Conservation (phyloP, 441 rosid species). For the Gossypium davidsonii region DNA sequence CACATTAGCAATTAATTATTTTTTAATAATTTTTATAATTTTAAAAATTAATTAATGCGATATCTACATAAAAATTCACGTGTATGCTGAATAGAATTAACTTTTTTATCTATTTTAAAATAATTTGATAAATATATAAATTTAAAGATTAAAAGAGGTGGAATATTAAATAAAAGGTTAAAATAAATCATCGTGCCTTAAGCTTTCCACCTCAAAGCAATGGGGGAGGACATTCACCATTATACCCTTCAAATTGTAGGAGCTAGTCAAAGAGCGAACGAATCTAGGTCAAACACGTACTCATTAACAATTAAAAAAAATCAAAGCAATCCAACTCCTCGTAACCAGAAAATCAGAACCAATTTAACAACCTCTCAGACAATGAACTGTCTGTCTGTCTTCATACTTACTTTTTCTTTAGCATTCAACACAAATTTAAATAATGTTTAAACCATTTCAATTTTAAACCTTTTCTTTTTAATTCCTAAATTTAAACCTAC, state of each 20-base stretch:
- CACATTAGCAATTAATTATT: too few relatives aligned
- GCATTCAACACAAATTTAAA: neutral
- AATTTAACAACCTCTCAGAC: neutral
- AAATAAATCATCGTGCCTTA: too few relatives aligned
- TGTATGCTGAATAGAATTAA: too few relatives aligned
- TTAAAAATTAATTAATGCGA: too few relatives aligned
- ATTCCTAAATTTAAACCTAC: conserved; percentile 26
- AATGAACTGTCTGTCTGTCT: neutral
- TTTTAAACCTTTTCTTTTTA: neutral
- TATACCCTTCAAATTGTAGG: too few relatives aligned
- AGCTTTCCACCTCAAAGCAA: too few relatives aligned
- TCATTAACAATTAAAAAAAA: neutral
- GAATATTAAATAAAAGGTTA: too few relatives aligned
- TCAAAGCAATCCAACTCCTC: neutral
- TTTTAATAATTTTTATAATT: too few relatives aligned
- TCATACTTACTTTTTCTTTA: neutral
- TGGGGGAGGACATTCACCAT: too few relatives aligned
- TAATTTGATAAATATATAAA: too few relatives aligned
- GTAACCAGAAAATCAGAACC: neutral
- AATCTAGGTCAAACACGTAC: neutral
- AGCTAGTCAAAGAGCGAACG: neutral
- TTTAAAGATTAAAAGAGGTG: too few relatives aligned
- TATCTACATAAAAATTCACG: rapidly evolving
- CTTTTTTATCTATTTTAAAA: too few relatives aligned
- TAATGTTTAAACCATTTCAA: neutral